phyloP scores from a whole-genome alignment of 129 eudicot species.

The Apium graveolens region DNA sequence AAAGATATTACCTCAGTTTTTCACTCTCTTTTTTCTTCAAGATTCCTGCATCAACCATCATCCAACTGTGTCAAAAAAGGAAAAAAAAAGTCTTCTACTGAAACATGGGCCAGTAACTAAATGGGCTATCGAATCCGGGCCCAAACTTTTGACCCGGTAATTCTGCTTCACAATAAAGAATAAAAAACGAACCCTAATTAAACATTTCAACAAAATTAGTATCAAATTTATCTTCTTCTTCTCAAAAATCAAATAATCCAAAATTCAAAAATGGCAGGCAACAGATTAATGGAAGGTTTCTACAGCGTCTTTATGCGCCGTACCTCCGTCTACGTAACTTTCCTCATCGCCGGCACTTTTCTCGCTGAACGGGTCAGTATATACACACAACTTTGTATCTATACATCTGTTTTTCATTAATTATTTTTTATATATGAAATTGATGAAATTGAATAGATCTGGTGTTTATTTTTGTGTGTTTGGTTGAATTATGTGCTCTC shows the following conservation, averaged over 20 bases:
- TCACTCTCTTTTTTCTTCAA: too few relatives aligned
- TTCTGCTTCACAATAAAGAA: neutral
- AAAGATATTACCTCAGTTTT: too few relatives aligned
- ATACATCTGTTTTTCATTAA: too few relatives aligned
- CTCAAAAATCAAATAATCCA: neutral
- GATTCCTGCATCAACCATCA: too few relatives aligned
- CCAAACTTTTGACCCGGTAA: neutral
- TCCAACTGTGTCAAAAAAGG: too few relatives aligned
- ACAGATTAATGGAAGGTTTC: slow-evolving; percentile 47
- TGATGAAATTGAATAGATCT: neutral
- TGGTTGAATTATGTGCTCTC: too few relatives aligned
- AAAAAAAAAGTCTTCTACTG: too few relatives aligned
- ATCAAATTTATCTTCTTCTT: neutral
- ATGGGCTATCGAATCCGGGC: neutral
- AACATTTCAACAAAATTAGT: neutral
- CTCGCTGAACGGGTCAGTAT: slow-evolving; percentile 63
- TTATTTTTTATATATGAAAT: neutral
- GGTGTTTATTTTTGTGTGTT: too few relatives aligned
- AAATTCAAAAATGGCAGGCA: neutral
- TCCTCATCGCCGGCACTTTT: slow-evolving; percentile 85
- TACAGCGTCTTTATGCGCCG: slow-evolving; percentile 81
- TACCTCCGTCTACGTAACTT: slow-evolving; percentile 72
- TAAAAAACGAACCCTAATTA: neutral
- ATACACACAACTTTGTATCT: too few relatives aligned
- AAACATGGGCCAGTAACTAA: too few relatives aligned